Base-by-base conservation (phyloP, 495 filamentous ascomycete genomes). In the Staphylotrichum tortipilum region DNA sequence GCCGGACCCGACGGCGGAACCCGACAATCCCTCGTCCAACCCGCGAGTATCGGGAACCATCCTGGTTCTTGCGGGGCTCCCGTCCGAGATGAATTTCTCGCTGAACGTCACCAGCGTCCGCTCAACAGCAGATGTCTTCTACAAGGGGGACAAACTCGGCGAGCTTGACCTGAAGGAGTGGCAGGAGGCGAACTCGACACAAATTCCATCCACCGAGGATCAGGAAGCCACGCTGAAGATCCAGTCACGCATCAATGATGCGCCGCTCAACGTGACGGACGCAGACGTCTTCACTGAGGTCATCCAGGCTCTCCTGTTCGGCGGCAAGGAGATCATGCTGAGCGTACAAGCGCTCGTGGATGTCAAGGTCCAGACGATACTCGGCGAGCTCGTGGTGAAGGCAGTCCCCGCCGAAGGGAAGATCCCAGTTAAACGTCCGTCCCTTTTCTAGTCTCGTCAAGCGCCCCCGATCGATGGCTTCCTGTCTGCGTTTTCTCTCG, bases 351-450 rank as follows among this genome's bases (percentile, higher is more conserved):
- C 92, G n/a, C 73, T 78, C 39, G 87, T 95, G 47, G 88, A 95
- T 63, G 85, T 88, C 44, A 77, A 84, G 54, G 78, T 95, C 15
- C 72, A 80, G 29, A 94, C 88, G 9, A 79, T 81, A 14, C 73
- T 98, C 38, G 92, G 92, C 9, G 68, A 81, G 50, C 79, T 96
- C 60, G 72, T 81, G 18, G 68, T 98, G 46, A 87, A 83, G 62
- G 77, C 79, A 36, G 84, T 98, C 53, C 91, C 91, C 11, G 87
- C 86, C 5, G 75, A 90, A 68, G 91, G 92, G 35, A 78, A 82
- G 55, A 80, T 98, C 38, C 82, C 81, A 59, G 79, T 98, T 62
- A 92, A 95, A 76, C 85, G 89, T 90, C 72, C 72, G 77, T 76
- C 63, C 64, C 63, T 61, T 58, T 62, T 76, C 50, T 64, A 55